phyloP scores from a whole-genome alignment of 2,329 filamentous ascomycete species.

The Juglanconis oblonga region DNA sequence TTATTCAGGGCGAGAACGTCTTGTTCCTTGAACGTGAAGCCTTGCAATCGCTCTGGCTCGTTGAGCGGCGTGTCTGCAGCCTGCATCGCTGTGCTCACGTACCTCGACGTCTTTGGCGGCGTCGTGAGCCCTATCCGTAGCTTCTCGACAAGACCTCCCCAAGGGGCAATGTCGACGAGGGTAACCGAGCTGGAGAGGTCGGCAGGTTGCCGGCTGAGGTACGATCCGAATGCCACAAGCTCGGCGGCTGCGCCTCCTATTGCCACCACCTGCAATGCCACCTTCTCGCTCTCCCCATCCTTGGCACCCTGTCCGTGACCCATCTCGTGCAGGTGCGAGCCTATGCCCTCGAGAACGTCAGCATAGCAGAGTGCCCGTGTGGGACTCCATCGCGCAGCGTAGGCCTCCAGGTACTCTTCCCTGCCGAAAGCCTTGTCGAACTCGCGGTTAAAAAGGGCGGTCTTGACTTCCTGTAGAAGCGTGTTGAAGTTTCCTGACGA shows the following conservation, averaged over 20 bases:
- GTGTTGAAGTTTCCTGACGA: slow-evolving; percentile 44
- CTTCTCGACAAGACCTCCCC: slow-evolving; percentile 60
- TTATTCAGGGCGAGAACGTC: slow-evolving; percentile 46
- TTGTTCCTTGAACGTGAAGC: slow-evolving; percentile 41
- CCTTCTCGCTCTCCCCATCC: not conserved
- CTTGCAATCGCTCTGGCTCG: slow-evolving; percentile 32
- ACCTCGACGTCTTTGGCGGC: slow-evolving; percentile 39
- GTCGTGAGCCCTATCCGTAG: slow-evolving; percentile 57
- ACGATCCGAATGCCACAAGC: slow-evolving; percentile 52
- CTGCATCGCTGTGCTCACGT: slow-evolving; percentile 29
- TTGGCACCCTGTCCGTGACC: not conserved
- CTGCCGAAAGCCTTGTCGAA: slow-evolving; percentile 77
- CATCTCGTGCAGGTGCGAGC: slow-evolving; percentile 27
- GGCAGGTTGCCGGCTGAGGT: slow-evolving; percentile 30
- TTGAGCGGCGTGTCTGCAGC: slow-evolving; percentile 46
- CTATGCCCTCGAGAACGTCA: slow-evolving; percentile 43
- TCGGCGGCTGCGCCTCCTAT: slow-evolving; percentile 61
- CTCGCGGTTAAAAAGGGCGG: slow-evolving; percentile 80
- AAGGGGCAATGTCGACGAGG: slow-evolving; percentile 81
- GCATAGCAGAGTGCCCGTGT: slow-evolving; percentile 80
- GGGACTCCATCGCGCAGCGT: slow-evolving; percentile 89
- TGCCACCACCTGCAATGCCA: slow-evolving; percentile 39
- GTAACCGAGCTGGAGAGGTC: slow-evolving; percentile 41
- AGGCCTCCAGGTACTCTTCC: slow-evolving; percentile 71
- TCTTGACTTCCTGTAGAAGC: slow-evolving; percentile 77